Base-by-base conservation (phyloP, 345 rosid genomes). In the Hibiscus trionum region DNA sequence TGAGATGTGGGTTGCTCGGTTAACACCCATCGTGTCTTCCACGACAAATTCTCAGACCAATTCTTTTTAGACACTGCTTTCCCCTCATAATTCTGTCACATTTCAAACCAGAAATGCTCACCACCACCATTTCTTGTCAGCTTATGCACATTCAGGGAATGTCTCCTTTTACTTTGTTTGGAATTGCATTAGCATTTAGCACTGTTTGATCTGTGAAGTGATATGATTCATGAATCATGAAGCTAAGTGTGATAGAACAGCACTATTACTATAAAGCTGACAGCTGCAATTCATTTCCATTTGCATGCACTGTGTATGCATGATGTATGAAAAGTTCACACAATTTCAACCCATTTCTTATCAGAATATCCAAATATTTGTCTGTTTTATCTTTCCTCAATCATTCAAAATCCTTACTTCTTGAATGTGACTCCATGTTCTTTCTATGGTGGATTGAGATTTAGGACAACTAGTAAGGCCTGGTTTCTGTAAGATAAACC, bases 11-110 rank as follows among this genome's bases (percentile, higher is more conserved):
- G 49, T 66, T 56, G 58, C 58, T 66, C 16, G 42, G 57, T 47
- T 66, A 66, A 56, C 70, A 47, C 57, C 70, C 24, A 47, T 66
- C 57, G 39, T 66, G 71, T 47, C 69, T 65, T 65, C 46, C 70
- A 44, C 70, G 37, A 46, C 37, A 66, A 46, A 66, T 66, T 66
- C 56, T n/a, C 12, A 46, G 70, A 66, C 57, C 33, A 26, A 1
- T 66, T 47, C 35, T 66, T 47, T 66, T 47, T 7, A 11, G 31
- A 9, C 24, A 66, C 71, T 47, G 57, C 71, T 66, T 66, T 67
- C 59, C 59, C 42, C 4, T 67, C 71, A 49, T 26, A 67, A 49
- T 10, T 49, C 1, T 27, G 26, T 47, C 71, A 15, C 35, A 67
- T 49, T 16, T 49, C 15, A 8, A 27, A 49, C 14, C 50, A 37